These are phyloP conservation scores for Phoenix dactylifera DNA, from an alignment of 176 grass and related monocot genomes.

Conservation along the genomic window DNA sequence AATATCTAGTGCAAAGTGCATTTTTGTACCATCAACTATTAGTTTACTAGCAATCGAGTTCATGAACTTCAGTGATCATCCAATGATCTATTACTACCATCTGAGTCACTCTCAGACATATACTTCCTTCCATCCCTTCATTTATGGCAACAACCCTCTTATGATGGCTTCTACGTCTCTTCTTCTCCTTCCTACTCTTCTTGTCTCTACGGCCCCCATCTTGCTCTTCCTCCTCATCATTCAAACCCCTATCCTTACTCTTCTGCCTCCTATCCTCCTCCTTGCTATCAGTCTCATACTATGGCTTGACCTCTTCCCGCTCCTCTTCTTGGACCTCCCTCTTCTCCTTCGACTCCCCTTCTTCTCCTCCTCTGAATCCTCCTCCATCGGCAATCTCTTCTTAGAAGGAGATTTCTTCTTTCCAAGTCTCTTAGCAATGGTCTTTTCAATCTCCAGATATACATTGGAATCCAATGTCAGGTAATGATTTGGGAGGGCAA, in stretches of 20 bases:
- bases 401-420: slow-evolving; percentile 29
- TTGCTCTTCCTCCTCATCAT: slow-evolving; percentile 14
- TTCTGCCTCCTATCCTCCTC: slow-evolving; percentile 36
- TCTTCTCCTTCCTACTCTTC: slow-evolving; percentile 86
- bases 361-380: slow-evolving; percentile 6
- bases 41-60: no score
- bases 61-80: slow-evolving; percentile 3
- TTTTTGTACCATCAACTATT: no score
- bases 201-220: slow-evolving; percentile 34
- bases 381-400: slow-evolving; percentile 16
- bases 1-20: no score
- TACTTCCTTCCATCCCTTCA: slow-evolving; percentile 28
- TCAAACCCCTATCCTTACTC: not conserved
- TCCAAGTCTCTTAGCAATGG: slow-evolving; percentile 45
- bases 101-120: slow-evolving; percentile 36
- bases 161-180: slow-evolving; percentile 46
- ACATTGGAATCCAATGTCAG: slow-evolving; percentile 29
- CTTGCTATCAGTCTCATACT: slow-evolving; percentile 23
- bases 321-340: slow-evolving; percentile 39
- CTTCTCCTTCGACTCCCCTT: slow-evolving; percentile 25
- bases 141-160: slow-evolving; percentile 16
- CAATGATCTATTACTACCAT: slow-evolving; percentile 17
- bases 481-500: no score
- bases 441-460: slow-evolving; percentile 63
- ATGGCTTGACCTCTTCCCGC: slow-evolving; percentile 9